Base-by-base conservation (phyloP, 371 early-diverging fungal genomes). In the Saksenaea oblongispora region DNA sequence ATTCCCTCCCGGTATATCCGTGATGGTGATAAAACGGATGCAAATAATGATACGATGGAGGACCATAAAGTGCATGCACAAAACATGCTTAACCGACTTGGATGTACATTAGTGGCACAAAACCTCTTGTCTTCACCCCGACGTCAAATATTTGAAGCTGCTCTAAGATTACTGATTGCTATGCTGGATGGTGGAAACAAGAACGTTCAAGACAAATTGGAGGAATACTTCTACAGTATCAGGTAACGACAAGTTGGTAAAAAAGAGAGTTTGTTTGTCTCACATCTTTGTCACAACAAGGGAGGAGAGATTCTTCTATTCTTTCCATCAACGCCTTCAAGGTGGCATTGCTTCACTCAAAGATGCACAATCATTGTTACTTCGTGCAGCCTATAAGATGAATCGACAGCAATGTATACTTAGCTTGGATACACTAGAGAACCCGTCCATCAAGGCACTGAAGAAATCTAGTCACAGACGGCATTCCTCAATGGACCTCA, bases 141-240 rank as follows among this genome's bases (percentile, higher is more conserved):
- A 26, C 59, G 58, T 8, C 67, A 63, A 2, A 70, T 84, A 5
- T 73, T 80, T 60, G 70, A 76, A 10, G 72, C 82, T 18, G 72
- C 84, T 0, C 56, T 84, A 13, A 68, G 75, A 14, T 56, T 82
- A 5, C 51, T 86, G 28, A 84, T 84, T 18, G 78, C 79, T 2
- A 58, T 86, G 11, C 65, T 86, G 9, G 84, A 83, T 42, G 86
- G 86, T n/a, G 86, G 86, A 1, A 86, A 86, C 58, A 77, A 74
- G 35, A 72, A 72, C 26, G 81, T 84, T 5, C 86, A 85, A 59
- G 66, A 75, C 51, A 71, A 72, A 39, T 65, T 83, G 14, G 76
- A 79, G 47, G 68, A 64, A n/a, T 76, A 78, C 51, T 83, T 80
- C 69, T 71, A 75, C 27, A 72, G 76, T n/a, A 80, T 78, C 1